Conservation (phyloP, 83 land plant genomes). For the Picea abies region DNA sequence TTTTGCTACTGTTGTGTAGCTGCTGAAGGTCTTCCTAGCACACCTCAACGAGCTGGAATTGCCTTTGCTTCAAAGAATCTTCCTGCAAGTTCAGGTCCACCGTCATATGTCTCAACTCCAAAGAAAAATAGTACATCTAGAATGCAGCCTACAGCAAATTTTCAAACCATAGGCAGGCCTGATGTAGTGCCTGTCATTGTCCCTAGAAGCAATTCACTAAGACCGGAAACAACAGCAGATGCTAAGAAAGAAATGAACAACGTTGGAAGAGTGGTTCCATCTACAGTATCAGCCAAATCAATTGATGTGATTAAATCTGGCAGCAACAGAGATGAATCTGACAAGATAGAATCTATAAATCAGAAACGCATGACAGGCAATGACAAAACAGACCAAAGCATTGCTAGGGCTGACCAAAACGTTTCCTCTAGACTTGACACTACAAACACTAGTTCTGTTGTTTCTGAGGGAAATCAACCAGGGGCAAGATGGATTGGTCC, state of each 20-base stretch:
- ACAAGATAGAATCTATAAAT: neutral
- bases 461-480: neutral
- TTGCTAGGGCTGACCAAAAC: constrained; percentile 8
- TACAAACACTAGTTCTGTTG: neutral
- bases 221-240: constrained; percentile 22
- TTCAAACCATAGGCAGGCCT: constrained; percentile 16
- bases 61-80: constrained; percentile 23
- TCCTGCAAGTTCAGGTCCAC: constrained; percentile 27
- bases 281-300: constrained; percentile 14
- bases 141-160: constrained; percentile 25
- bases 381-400: constrained; percentile 9
- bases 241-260: constrained; percentile 39
- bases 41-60: constrained; percentile 52
- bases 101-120: constrained; percentile 25
- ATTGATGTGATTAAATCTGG: constrained; percentile 3
- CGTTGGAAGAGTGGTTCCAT: constrained; percentile 26
- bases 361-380: neutral
- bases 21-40: constrained; percentile 46
- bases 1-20: constrained; percentile 34
- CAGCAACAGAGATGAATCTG: constrained; percentile 19
- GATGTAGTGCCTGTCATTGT: constrained; percentile 66
- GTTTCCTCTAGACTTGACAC: neutral
- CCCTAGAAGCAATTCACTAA: constrained; percentile 41
- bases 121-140: constrained; percentile 38
- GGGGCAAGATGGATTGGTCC: constrained; percentile 5